Evolutionary conservation across 345 rosid genomes (phyloP), one percentile per base, ranked within the genome.

Genomic region (Linum tenue): DNA sequence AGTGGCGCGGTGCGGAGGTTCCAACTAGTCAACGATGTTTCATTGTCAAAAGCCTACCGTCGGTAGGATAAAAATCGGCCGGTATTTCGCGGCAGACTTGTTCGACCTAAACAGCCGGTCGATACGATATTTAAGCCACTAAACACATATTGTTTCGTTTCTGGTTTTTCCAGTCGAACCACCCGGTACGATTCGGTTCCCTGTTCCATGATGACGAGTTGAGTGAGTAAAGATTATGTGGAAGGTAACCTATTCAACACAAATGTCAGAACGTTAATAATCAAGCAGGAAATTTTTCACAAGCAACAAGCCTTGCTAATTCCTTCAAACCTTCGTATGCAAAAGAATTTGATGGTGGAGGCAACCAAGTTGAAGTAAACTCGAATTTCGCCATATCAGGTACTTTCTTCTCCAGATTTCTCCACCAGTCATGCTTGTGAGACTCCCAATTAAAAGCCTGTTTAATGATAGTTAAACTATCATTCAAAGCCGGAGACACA

Each of bases 371-470:
- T 41, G 92, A 79, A 8, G 96, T 86, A 72, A 87, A 92, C 71
- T 96, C 98, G 17, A 95, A 83, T 69, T 84, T 82, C 17, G 95
- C 85, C 8, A 89, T 83, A 59, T 87, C 92, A 0, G 84, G 70
- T 66, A 89, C 83, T 77, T 86, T 92, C 56, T 62, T 36, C 55
- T 84, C 96, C 68, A 92, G 77, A 79, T 83, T 89, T 75, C 72
- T 82, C 96, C 95, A 92, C 96, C 98, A 92, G 62, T 87, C 83
- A 72, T 84, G 51, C 75, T 92, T 92, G 43, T 86, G 86, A 75
- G 98, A 89, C 67, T 92, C 98, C 98, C 98, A 92, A 68, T 92
- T 86, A 73, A 84, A 89, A 57, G 86, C 91, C 98, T 89, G 83
- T n/a, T n/a, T n/a, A n/a, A n/a, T n/a, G n/a, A n/a, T n/a, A n/a